Percentiles rank a stretch among this genome's conserved stretches.
Evolutionary conservation across 805 yeast species (phyloP).

Genomic region (Metschnikowia chrysomelidarum): DNA sequence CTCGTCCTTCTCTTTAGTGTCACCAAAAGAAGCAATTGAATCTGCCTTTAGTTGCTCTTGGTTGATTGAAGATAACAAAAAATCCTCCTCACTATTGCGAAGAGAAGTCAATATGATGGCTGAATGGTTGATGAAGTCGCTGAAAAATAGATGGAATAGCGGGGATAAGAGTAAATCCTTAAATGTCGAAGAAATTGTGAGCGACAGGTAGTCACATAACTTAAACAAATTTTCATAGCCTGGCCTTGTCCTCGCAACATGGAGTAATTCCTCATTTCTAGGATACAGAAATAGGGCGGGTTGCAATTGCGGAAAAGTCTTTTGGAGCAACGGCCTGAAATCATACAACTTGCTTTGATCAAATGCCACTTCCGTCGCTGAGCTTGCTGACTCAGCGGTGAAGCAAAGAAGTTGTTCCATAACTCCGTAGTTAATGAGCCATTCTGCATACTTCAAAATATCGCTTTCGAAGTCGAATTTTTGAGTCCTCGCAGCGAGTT

Average conservation of each 20-base stretch:
- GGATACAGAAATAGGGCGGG: conserved; percentile 54
- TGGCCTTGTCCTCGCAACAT: conserved; percentile 28
- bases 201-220: conserved; percentile 28
- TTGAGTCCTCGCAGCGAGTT: conserved; percentile 36
- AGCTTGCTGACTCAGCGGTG: conserved; percentile 54
- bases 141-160: conserved; percentile 50
- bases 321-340: conserved; percentile 63
- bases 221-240: conserved; percentile 27
- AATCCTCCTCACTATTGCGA: conserved; percentile 74
- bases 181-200: conserved; percentile 22
- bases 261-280: conserved; percentile 34
- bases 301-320: conserved; percentile 56
- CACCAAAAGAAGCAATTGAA: conserved; percentile 7
- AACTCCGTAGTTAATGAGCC: conserved; percentile 62
- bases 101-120: conserved; percentile 66
- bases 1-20: neutral
- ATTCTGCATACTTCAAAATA: conserved; percentile 58
- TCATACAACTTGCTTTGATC: conserved; percentile 57
- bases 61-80: conserved; percentile 49
- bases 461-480: conserved; percentile 53
- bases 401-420: conserved; percentile 63
- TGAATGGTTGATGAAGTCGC: conserved; percentile 56
- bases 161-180: conserved; percentile 35
- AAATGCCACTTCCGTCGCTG: conserved; percentile 30
- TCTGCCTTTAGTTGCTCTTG: conserved; percentile 39